Percentiles rank a stretch among this genome's conserved stretches.
phyloP scores from a whole-genome alignment of 192 early-diverging fungal genomes.

The Coemansia sp. region DNA sequence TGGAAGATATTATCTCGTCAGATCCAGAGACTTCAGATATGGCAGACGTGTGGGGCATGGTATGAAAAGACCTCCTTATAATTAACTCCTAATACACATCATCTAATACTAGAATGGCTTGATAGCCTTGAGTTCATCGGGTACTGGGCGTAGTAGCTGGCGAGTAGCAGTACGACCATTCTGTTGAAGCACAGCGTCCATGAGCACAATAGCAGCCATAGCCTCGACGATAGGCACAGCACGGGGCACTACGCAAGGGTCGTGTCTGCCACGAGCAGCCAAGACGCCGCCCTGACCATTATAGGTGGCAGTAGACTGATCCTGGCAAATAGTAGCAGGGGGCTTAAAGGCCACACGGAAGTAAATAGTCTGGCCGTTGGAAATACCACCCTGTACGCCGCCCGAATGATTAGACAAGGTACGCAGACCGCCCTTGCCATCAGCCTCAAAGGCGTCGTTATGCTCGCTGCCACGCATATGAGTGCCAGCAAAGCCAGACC shows the following conservation, averaged over 20 bases:
- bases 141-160: constrained; percentile 41
- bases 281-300: constrained; percentile 79
- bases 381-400: constrained; percentile 97
- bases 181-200: constrained; percentile 73
- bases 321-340: constrained; percentile 92
- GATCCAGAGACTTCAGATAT: constrained; percentile 37
- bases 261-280: constrained; percentile 93
- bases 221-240: constrained; percentile 98
- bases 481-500: constrained; percentile 90
- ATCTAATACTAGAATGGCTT: constrained; percentile 38
- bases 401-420: constrained; percentile 95
- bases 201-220: constrained; percentile 92
- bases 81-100: too few relatives aligned
- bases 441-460: constrained; percentile 88
- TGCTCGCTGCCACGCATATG: constrained; percentile 86
- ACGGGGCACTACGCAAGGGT: constrained; percentile 95
- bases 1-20: constrained; percentile 46
- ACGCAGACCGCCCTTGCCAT: constrained; percentile 63
- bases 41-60: constrained; percentile 12
- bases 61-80: neutral
- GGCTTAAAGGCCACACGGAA: constrained; percentile 99
- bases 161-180: constrained; percentile 44
- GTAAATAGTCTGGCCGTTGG: constrained; percentile 95
- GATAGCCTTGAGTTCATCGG: constrained; percentile 45
- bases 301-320: constrained; percentile 89